Conservation (phyloP, 371 early-diverging fungal species). For the Syncephalis plumigaleata region DNA sequence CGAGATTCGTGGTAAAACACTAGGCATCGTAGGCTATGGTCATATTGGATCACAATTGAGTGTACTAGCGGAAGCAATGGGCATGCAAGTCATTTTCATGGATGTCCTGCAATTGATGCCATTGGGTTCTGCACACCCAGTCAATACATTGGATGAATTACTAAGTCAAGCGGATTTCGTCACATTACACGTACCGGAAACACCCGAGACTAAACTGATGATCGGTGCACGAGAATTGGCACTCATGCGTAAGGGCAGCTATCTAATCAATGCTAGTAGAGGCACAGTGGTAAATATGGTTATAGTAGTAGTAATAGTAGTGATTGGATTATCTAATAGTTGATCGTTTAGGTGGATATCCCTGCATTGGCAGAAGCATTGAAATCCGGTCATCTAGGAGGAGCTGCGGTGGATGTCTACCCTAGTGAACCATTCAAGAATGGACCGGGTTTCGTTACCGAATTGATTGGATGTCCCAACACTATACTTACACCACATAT, state of each 20-base stretch:
- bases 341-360: slow-evolving; percentile 43
- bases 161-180: slow-evolving; percentile 72
- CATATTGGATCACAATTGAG: slow-evolving; percentile 94
- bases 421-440: slow-evolving; percentile 86
- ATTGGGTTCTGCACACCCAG: slow-evolving; percentile 66
- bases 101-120: slow-evolving; percentile 88
- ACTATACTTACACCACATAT: slow-evolving; percentile 92
- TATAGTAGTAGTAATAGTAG: no score
- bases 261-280: slow-evolving; percentile 84
- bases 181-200: slow-evolving; percentile 89
- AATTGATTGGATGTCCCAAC: slow-evolving; percentile 69
- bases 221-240: slow-evolving; percentile 66
- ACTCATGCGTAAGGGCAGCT: slow-evolving; percentile 78
- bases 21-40: slow-evolving; percentile 91
- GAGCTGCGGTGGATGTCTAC: slow-evolving; percentile 92
- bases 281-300: slow-evolving; percentile 87
- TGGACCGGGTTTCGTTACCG: slow-evolving; percentile 60
- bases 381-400: slow-evolving; percentile 72
- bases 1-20: slow-evolving; percentile 86
- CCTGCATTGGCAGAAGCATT: slow-evolving; percentile 68
- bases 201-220: slow-evolving; percentile 90
- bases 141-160: slow-evolving; percentile 50
- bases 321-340: no score
- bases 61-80: slow-evolving; percentile 92
- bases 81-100: slow-evolving; percentile 81